These are phyloP conservation scores for Arachis monticola DNA, from an alignment of 331 rosid genomes.

Conservation along the genomic window DNA sequence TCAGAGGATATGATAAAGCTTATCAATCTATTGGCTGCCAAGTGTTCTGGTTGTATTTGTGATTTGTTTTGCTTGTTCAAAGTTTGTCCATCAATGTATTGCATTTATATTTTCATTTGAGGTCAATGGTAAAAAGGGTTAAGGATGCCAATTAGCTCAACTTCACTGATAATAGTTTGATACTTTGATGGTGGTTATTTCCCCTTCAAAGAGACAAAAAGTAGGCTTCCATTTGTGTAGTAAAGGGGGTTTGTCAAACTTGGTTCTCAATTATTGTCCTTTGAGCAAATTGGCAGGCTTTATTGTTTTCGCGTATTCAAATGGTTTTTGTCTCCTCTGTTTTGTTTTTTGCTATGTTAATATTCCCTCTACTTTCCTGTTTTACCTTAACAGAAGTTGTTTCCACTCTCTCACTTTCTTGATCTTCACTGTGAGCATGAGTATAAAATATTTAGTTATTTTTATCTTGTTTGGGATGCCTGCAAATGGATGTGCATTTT, in stretches of 20 bases:
- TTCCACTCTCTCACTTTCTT: conserved; percentile 3
- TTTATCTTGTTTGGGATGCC: conserved; percentile 25
- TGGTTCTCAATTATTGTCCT: not conserved
- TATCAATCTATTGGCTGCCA: not conserved
- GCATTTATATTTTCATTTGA: not conserved
- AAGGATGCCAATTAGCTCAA: not conserved
- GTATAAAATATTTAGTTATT: not conserved
- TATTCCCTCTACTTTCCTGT: too few relatives aligned
- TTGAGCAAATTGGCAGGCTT: conserved; percentile 1
- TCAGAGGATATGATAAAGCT: conserved; percentile 13
- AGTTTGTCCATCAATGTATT: conserved; percentile 28
- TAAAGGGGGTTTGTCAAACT: not conserved
- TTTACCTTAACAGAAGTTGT: not conserved
- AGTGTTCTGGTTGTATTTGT: conserved; percentile 21
- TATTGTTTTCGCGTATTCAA: conserved; percentile 2
- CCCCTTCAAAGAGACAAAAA: too few relatives aligned
- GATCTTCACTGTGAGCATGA: too few relatives aligned
- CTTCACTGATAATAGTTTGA: not conserved
- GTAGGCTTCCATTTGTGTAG: not conserved
- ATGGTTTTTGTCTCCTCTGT: not conserved
- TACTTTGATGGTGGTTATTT: too few relatives aligned
- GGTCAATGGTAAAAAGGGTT: conserved; percentile 19
- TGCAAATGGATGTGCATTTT: conserved; percentile 10
- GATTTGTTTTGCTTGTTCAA: conserved; percentile 28
- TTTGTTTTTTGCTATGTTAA: too few relatives aligned